A percentile compares a stretch with the other conserved stretches of the same genome.
These are phyloP conservation scores for Coniochaeta sp. DNA, from an alignment of 2,329 filamentous ascomycete species.

Conservation along the genomic window DNA sequence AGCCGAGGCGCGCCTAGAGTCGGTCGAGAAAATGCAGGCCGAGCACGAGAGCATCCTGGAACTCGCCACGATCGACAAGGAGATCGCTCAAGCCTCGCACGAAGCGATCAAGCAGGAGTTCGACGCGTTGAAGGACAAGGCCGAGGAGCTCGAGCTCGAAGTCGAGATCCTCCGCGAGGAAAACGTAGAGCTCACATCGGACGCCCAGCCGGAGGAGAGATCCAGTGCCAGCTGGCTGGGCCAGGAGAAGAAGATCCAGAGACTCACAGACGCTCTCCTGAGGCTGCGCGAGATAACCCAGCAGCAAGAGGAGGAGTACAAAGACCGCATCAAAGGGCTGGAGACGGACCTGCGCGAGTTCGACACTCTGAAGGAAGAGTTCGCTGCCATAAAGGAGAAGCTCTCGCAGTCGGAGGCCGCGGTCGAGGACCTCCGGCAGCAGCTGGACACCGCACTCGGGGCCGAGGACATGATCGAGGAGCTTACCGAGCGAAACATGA, in stretches of 20 bases:
- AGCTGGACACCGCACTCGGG: slow-evolving; percentile 80
- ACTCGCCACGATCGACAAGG: slow-evolving; percentile 79
- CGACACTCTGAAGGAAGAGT: slow-evolving; percentile 58
- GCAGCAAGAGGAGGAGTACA: slow-evolving; percentile 74
- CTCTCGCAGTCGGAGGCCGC: slow-evolving; percentile 64
- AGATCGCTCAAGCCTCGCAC: slow-evolving; percentile 92
- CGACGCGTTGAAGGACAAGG: slow-evolving; percentile 64
- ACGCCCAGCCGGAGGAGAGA: slow-evolving; percentile 82
- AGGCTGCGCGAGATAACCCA: slow-evolving; percentile 80
- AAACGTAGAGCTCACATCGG: slow-evolving; percentile 73
- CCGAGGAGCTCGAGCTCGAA: slow-evolving; percentile 82
- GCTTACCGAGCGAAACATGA: slow-evolving; percentile 79
- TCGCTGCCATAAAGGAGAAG: slow-evolving; percentile 64
- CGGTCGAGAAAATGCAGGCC: slow-evolving; percentile 66
- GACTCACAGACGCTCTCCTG: slow-evolving; percentile 77
- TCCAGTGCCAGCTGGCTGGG: slow-evolving; percentile 84
- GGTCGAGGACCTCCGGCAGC: slow-evolving; percentile 80
- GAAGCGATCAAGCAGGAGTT: slow-evolving; percentile 77
- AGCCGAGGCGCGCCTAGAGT: slow-evolving; percentile 59
- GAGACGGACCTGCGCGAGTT: slow-evolving; percentile 67
- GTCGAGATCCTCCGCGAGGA: slow-evolving; percentile 82
- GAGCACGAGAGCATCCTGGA: slow-evolving; percentile 84
- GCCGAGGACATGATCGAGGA: slow-evolving; percentile 94
- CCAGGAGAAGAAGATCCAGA: slow-evolving; percentile 84
- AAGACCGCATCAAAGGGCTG: slow-evolving; percentile 65